Evolutionary conservation across 2,329 filamentous ascomycete genomes (phyloP), one percentile per base, ranked within the genome.

Genomic region (Fusarium heterosporum): DNA sequence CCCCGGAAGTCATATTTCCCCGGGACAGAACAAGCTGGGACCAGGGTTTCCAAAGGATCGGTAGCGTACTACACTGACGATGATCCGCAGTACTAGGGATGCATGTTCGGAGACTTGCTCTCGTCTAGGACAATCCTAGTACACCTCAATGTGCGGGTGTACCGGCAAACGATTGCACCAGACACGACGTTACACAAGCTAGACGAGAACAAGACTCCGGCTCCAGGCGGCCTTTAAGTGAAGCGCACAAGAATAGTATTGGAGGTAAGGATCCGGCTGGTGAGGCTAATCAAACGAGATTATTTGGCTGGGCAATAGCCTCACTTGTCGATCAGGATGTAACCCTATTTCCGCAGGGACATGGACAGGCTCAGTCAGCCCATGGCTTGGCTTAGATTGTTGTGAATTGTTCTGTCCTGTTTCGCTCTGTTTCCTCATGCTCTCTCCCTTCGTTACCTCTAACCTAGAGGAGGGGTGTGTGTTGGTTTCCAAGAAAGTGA

Each of bases 291-390:
- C 43, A 30, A 58, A 41, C 40, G 34, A 63, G 17, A 26, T 40
- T 41, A 34, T 36, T 40, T 58, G 29, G 51, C 29, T 36, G 25
- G n/a, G 34, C 43, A 41, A 39, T 61, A 51, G 60, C 49, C 61
- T 68, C 51, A 40, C 41, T 57, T 50, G 65, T 51, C 51, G 51
- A 61, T 65, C 64, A 52, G 56, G 16, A 68, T 68, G 64, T 41
- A 68, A 68, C 65, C 59, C 51, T 46, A 68, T 68, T 41, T 68
- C 60, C 57, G 36, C 49, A 65, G 47, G 51, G 52, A 50, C 48
- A 64, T 60, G 42, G 50, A 55, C 54, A 41, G 8, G 65, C 49
- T 65, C 48, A 42, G 17, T 29, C 46, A 28, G 30, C 53, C 46
- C 45, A 66, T 36, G 43, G 45, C 47, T 54, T 61, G 51, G 40